phyloP scores from a whole-genome alignment of 2,329 filamentous ascomycete species.

The Elsinoe necatrix region DNA sequence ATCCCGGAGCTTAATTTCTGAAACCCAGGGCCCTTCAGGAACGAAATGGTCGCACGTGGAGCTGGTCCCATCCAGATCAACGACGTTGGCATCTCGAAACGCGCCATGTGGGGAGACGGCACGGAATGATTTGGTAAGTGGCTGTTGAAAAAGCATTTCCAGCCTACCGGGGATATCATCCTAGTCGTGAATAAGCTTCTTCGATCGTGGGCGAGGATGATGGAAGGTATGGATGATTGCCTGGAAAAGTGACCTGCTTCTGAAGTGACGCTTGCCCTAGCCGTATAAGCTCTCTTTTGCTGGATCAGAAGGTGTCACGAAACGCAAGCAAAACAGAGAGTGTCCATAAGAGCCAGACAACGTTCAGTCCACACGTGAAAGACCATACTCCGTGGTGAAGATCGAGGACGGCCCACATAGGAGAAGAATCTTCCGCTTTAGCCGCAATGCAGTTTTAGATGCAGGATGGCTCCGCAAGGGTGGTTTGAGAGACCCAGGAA shows the following conservation, averaged over 20 bases:
- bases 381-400: not conserved
- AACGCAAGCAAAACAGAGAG: not conserved
- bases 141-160: constrained; percentile 1
- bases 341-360: not conserved
- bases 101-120: constrained; percentile 2
- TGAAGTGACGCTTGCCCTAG: not conserved
- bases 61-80: constrained; percentile 1
- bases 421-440: constrained; percentile 10
- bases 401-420: not conserved
- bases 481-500: constrained; percentile 2
- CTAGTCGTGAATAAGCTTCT: not conserved
- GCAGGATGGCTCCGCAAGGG: not conserved
- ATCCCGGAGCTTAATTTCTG: constrained; percentile 6
- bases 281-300: not conserved
- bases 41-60: constrained; percentile 1
- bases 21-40: not conserved
- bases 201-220: not conserved
- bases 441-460: not conserved
- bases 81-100: not conserved
- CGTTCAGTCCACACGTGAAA: not conserved
- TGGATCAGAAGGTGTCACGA: not conserved
- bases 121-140: constrained; percentile 2
- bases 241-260: not conserved
- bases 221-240: not conserved
- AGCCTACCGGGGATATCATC: not conserved